Conservation (phyloP, 305 asterid species). For the Solanum hybrid region DNA sequence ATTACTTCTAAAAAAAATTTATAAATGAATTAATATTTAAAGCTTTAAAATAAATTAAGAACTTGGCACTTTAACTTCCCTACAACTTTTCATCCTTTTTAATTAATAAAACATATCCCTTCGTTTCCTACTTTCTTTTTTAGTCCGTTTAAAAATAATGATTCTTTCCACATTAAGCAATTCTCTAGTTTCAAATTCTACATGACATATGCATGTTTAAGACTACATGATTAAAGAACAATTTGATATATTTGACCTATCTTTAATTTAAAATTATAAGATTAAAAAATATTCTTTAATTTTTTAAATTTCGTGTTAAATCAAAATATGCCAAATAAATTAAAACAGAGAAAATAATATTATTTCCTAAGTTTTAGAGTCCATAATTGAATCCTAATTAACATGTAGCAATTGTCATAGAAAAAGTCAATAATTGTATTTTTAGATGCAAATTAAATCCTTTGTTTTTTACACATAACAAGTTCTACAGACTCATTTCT, state of each 20-base stretch:
- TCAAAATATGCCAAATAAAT: neutral
- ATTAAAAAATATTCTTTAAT: too few species aligned
- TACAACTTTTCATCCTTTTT: neutral
- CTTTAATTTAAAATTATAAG: neutral
- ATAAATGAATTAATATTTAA: too few species aligned
- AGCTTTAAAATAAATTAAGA: neutral
- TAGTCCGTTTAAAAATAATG: neutral
- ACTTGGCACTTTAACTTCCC: neutral
- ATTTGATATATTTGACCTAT: neutral
- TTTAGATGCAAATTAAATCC: neutral
- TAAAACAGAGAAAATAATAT: neutral
- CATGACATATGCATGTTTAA: neutral
- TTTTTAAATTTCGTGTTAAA: too few species aligned
- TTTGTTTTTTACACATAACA: neutral
- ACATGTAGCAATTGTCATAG: neutral
- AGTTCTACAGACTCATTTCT: neutral
- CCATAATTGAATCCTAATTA: neutral
- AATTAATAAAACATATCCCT: neutral
- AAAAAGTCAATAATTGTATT: neutral
- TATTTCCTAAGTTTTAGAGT: neutral
- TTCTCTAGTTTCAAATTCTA: neutral
- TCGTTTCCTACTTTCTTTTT: too few species aligned
- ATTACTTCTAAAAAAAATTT: too few species aligned
- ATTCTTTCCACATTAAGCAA: neutral
- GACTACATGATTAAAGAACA: neutral